phyloP scores from a whole-genome alignment of 768 basidiomycete species.

The Boletus rubroflammeus region DNA sequence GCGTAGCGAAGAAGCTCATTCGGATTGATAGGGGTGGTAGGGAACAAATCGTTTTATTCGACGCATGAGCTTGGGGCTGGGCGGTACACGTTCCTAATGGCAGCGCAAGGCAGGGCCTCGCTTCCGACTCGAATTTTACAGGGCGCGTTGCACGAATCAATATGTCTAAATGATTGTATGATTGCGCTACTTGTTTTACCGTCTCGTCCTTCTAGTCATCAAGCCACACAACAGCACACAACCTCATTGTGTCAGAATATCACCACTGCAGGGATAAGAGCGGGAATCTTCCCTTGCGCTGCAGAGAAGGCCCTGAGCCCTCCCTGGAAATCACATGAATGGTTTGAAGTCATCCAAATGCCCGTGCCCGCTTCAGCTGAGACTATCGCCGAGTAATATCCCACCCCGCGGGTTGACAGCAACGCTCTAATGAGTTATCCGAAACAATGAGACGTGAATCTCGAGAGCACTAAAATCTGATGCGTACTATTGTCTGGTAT shows the following conservation, averaged over 20 bases:
- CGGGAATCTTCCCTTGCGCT: neutral
- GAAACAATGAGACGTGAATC: neutral
- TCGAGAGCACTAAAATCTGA: neutral
- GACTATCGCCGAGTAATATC: neutral
- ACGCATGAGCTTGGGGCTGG: conserved; percentile 31
- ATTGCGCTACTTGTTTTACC: neutral
- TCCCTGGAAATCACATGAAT: neutral
- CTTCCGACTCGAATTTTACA: neutral
- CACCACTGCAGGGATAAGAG: neutral
- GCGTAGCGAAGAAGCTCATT: conserved; percentile 76
- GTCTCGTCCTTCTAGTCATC: neutral
- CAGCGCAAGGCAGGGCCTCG: neutral
- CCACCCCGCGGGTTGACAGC: neutral
- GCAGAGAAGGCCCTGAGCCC: neutral
- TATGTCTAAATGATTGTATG: neutral
- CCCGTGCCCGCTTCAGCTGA: neutral
- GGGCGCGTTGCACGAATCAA: neutral
- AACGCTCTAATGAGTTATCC: neutral
- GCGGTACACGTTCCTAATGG: neutral
- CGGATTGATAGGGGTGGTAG: conserved; percentile 73
- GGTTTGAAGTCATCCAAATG: neutral
- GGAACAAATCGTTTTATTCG: conserved; percentile 74
- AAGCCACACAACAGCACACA: neutral
- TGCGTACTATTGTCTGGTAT: neutral
- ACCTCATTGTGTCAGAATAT: neutral